Base-by-base conservation (phyloP, 352 stramenopile species). In the Phytophthora palmivora region DNA sequence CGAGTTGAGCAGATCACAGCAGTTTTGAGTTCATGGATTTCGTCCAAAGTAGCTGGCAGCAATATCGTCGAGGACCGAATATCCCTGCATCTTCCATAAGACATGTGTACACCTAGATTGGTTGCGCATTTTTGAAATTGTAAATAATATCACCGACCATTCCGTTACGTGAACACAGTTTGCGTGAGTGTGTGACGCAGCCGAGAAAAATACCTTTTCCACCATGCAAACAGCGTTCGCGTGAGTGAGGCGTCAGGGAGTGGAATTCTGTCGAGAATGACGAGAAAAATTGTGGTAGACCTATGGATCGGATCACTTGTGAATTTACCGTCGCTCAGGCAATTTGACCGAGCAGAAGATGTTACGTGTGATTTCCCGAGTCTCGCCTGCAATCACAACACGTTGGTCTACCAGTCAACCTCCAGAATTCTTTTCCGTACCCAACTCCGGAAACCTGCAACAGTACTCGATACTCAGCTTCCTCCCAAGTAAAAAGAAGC, bases 11-110 rank as follows among this genome's bases (percentile, higher is more conserved):
- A 63, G 15, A 32, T 83, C 6, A 62, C 69, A 1, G 33, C 36
- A 6, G 64, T 58, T n/a, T 45, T 81, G 15, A 57, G 21, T 0
- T 51, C 66, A 6, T 83, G 74, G 74, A 56, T 72, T n/a, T 54
- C 26, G 12, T 33, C 57, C 3, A 65, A 63, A 4, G 12, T 63
- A 7, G 63, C 48, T 16, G 63, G 30, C 12, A 67, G 56, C 15
- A 49, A 44, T 34, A 53, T 50, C 12, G 37, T 21, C 38, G 63
- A 71, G 6, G 32, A 53, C 3, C 49, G 63, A 15, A 67, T 63
- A 44, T 67, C 41, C 7, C 56, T 67, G 7, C 57, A 71, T 58
- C 53, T 71, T 19, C 28, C 50, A 8, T 71, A 60, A 16, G 22
- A 2, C 15, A 47, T 28, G 3, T 44, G 6, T n/a, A 33, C 4